Base-by-base conservation (phyloP, 371 early-diverging fungal genomes). In the Funneliformis caledonium region DNA sequence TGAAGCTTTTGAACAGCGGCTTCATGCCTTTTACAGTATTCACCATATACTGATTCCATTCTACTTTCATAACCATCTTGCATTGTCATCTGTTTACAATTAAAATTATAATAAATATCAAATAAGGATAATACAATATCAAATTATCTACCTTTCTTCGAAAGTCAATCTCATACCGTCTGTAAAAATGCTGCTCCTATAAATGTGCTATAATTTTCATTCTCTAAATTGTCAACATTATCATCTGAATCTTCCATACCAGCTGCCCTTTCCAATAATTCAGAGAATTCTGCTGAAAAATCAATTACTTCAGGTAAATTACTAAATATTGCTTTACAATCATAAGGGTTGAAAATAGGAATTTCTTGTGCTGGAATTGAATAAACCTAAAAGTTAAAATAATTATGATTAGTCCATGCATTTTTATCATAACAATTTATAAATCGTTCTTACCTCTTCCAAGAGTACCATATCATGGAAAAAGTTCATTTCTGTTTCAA, bases 21-120 rank as follows among this genome's bases (percentile, higher is more conserved):
- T 78, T 95, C 93, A 78, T 93, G 92, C 72, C 90, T 86, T 83
- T 93, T 93, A 84, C 94, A 94, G 80, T 93, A 95, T 22, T 91
- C 91, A n/a, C 88, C 87, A 83, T 93, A 95, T 0, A 91, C 86
- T 6, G 85, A 81, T 86, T 89, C 90, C 88, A 84, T 78, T 7
- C 48, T 43, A 19, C 52, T 78, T 9, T 78, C 73, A 43, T 31
- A 19, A 19, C 42, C 72, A 31, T 47, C 26, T 26, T 16, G 16
- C 11, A 33, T 70, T 31, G 16, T 4, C 72, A 77, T 77, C 77
- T 70, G 76, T 47, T 76, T 12, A 12, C 65, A 43, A 47, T 37
- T 43, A 33, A 19, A 16, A 33, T 31, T 11, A 69, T 69, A 14
- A 45, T 22, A 52, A 64, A n/a, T 10, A 72, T 82, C 9, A 33